phyloP scores from a whole-genome alignment of 495 filamentous ascomycete species.

The Neurospora sp. region DNA sequence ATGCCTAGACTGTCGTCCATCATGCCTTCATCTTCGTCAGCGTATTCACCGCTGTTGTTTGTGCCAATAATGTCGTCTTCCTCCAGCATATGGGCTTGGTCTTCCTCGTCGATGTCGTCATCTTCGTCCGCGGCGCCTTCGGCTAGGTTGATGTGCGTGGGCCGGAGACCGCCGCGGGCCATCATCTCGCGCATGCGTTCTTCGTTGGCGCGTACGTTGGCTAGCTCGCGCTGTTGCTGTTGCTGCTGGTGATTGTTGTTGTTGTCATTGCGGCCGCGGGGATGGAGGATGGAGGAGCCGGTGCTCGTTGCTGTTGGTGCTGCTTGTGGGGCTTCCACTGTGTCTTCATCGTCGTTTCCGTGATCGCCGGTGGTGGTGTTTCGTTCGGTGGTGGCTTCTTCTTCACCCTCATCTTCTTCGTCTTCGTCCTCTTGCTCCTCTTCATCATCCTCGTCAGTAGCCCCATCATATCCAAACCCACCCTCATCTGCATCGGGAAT shows the following conservation, averaged over 20 bases:
- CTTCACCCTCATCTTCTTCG: conserved; percentile 19
- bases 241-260: not conserved
- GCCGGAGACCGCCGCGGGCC: conserved; percentile 16
- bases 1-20: conserved; percentile 38
- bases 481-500: conserved; percentile 50
- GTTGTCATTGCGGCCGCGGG: not conserved
- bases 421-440: conserved; percentile 25
- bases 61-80: conserved; percentile 38
- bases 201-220: conserved; percentile 25
- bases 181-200: conserved; percentile 40
- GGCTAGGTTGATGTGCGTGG: conserved; percentile 21
- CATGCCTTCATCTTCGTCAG: conserved; percentile 18
- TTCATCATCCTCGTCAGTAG: conserved; percentile 23
- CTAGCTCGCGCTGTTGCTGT: conserved; percentile 21
- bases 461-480: conserved; percentile 35
- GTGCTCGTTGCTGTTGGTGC: conserved; percentile 18
- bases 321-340: conserved; percentile 3
- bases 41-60: conserved; percentile 2
- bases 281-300: not conserved
- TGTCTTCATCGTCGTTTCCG: conserved; percentile 1
- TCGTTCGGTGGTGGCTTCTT: conserved; percentile 8
- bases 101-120: conserved; percentile 36
- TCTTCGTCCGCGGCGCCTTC: conserved; percentile 23
- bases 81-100: conserved; percentile 38
- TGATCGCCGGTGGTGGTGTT: not conserved